Conservation (phyloP, 805 yeast genomes). For the Teunomyces atbi region DNA sequence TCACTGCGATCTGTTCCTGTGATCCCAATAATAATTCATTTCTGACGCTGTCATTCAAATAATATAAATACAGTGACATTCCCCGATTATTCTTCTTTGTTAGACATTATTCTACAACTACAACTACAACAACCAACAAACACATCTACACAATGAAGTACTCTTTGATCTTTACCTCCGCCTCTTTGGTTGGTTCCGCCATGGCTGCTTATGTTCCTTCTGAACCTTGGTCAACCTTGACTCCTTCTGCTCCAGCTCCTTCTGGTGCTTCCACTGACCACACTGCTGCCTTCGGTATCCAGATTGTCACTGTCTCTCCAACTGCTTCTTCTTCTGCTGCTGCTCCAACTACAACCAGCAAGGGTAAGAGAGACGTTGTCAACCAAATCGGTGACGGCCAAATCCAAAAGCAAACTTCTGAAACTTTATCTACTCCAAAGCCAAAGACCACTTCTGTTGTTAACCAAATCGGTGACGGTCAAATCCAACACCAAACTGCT, state of each 20-base stretch:
- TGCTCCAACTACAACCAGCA: constrained; percentile 21
- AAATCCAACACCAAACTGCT: constrained; percentile 45
- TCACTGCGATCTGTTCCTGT: neutral
- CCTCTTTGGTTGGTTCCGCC: constrained; percentile 48
- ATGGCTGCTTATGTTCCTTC: constrained; percentile 47
- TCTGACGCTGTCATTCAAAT: neutral
- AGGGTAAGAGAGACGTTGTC: constrained; percentile 14
- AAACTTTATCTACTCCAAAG: constrained; percentile 44
- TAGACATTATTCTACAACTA: neutral
- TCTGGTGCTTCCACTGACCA: constrained; percentile 47
- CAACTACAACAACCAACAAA: constrained; percentile 4
- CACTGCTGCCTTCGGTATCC: constrained; percentile 63
- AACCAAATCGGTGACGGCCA: constrained; percentile 54
- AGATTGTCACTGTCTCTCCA: constrained; percentile 52
- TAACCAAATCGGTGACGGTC: constrained; percentile 47
- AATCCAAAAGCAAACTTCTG: constrained; percentile 45
- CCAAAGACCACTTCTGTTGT: constrained; percentile 34
- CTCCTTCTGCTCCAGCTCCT: constrained; percentile 28
- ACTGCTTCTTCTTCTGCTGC: constrained; percentile 30
- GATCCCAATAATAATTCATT: constrained; percentile 1
- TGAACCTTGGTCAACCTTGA: constrained; percentile 29
- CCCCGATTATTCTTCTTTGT: neutral
- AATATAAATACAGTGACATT: neutral
- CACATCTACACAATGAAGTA: constrained; percentile 17
- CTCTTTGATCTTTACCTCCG: constrained; percentile 17